These are phyloP conservation scores for Pythium biforme DNA, from an alignment of 352 stramenopile species.

Conservation along the genomic window DNA sequence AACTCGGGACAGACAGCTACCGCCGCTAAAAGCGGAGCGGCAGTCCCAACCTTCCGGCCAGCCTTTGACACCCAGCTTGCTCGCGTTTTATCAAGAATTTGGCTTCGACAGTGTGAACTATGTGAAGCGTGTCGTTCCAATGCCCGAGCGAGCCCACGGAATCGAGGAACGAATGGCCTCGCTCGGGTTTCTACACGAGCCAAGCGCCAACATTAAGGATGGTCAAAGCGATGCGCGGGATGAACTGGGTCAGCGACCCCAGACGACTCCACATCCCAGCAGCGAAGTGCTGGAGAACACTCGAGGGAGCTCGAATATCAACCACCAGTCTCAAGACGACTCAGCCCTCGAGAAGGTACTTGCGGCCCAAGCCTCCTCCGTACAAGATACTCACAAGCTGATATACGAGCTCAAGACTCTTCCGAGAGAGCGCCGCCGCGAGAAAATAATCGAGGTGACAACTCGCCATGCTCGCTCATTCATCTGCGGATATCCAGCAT, in stretches of 20 bases:
- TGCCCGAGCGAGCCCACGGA: slow-evolving; percentile 39
- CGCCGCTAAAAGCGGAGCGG: neutral
- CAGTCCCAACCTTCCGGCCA: neutral
- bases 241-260: neutral
- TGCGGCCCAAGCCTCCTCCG: slow-evolving; percentile 2
- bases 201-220: slow-evolving; percentile 21
- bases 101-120: slow-evolving; percentile 12
- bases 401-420: slow-evolving; percentile 73
- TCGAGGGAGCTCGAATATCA: neutral
- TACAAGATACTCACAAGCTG: slow-evolving; percentile 50
- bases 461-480: slow-evolving; percentile 44
- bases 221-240: neutral
- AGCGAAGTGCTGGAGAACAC: neutral
- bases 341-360: neutral
- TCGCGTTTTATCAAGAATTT: slow-evolving; percentile 43
- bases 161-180: slow-evolving; percentile 41
- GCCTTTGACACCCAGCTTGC: slow-evolving; percentile 12
- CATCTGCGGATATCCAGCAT: slow-evolving; percentile 53
- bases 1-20: neutral
- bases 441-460: slow-evolving; percentile 50
- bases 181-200: slow-evolving; percentile 46
- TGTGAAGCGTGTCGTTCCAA: slow-evolving; percentile 16
- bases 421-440: slow-evolving; percentile 37
- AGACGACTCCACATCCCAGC: neutral
- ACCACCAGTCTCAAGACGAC: slow-evolving; percentile 6